Evolutionary conservation across 306 rosid genomes (phyloP).

Genomic region (Trifolium pratense): DNA sequence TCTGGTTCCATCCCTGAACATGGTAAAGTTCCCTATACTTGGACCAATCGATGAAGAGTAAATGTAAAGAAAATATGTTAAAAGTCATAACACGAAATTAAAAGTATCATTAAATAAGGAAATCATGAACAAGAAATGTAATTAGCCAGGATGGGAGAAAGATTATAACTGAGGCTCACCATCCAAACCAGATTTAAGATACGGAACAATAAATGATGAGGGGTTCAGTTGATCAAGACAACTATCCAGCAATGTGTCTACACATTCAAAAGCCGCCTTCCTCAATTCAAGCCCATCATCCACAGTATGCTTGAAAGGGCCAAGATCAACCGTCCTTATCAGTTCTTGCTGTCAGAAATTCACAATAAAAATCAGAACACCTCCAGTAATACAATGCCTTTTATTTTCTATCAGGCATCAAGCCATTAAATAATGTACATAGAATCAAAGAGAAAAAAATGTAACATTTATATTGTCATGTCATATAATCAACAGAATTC

Average conservation of each 20-base stretch:
- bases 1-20: too few relatives aligned
- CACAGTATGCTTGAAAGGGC: slow-evolving; percentile 98
- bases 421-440: slow-evolving; percentile 7
- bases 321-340: slow-evolving; percentile 97
- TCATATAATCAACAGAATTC: slow-evolving; percentile 5
- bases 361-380: slow-evolving; percentile 39
- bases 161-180: slow-evolving; percentile 59
- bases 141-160: not conserved
- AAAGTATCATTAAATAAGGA: slow-evolving; percentile 27
- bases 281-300: slow-evolving; percentile 99
- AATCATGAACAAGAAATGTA: slow-evolving; percentile 36
- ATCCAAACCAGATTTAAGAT: slow-evolving; percentile 94
- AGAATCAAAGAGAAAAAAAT: not conserved
- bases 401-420: slow-evolving; percentile 4
- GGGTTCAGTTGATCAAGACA: slow-evolving; percentile 99
- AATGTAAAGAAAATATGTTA: slow-evolving; percentile 10
- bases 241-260: slow-evolving; percentile 94
- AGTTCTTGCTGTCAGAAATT: slow-evolving; percentile 82
- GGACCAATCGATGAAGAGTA: slow-evolving; percentile 30
- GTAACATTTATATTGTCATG: not conserved
- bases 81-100: slow-evolving; percentile 14
- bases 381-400: slow-evolving; percentile 7
- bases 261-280: slow-evolving; percentile 99
- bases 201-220: slow-evolving; percentile 93
- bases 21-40: slow-evolving; percentile 18